Conservation (phyloP, 2,329 filamentous ascomycete species). For the Celoporthe dispersa region DNA sequence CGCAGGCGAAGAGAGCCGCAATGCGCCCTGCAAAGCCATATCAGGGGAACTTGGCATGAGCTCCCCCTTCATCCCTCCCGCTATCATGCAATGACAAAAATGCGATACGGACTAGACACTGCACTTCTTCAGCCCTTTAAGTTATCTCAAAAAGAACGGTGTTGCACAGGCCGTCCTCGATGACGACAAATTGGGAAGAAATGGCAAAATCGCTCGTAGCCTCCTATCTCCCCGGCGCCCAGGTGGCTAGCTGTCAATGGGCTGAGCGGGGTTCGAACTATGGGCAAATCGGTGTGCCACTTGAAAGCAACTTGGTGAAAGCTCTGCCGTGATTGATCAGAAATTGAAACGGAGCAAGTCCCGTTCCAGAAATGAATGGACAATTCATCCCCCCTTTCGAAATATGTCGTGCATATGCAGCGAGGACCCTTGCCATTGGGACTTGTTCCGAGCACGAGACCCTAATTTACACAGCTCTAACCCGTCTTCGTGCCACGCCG, state of each 20-base stretch:
- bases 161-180: conserved; percentile 12
- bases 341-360: background rate
- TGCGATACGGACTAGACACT: background rate
- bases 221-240: conserved; percentile 16
- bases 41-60: background rate
- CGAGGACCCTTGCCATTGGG: conserved; percentile 10
- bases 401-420: conserved; percentile 20
- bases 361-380: background rate
- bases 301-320: background rate
- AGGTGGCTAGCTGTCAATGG: conserved; percentile 3
- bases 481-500: background rate
- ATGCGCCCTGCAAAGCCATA: background rate
- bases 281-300: background rate
- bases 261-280: conserved; percentile 2
- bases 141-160: background rate
- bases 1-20: conserved; percentile 20
- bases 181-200: conserved; percentile 8
- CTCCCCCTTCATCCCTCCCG: background rate
- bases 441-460: background rate
- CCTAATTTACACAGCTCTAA: background rate
- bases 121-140: background rate
- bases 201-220: conserved; percentile 15
- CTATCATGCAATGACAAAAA: background rate
- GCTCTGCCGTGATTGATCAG: background rate
- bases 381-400: background rate